Evolutionary conservation across 495 filamentous ascomycete species (phyloP).

Genomic region (Lasiosphaeria hispida): DNA sequence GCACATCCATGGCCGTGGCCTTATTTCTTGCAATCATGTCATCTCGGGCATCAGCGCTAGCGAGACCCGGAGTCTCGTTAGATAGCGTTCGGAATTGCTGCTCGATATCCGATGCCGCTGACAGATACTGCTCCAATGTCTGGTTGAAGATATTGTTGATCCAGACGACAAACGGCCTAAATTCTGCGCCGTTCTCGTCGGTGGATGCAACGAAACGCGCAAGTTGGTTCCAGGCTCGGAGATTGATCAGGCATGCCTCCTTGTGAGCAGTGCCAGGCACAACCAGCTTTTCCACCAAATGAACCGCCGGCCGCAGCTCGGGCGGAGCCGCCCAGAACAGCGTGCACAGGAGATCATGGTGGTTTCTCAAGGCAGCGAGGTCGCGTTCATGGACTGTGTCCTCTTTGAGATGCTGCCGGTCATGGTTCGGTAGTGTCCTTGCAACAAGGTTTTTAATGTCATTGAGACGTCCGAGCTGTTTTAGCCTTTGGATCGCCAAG

Average conservation of each 20-base stretch:
- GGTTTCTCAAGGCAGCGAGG: conserved; percentile 84
- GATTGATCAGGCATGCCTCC: conserved; percentile 79
- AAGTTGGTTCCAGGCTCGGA: conserved; percentile 78
- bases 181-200: conserved; percentile 47
- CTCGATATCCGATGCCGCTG: conserved; percentile 48
- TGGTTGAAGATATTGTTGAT: conserved; percentile 53
- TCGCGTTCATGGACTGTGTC: conserved; percentile 68
- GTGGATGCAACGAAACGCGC: conserved; percentile 70
- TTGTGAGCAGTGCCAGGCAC: conserved; percentile 74
- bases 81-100: conserved; percentile 45
- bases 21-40: conserved; percentile 44
- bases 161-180: conserved; percentile 68
- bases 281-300: conserved; percentile 75
- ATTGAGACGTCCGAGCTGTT: conserved; percentile 58
- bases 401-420: conserved; percentile 82
- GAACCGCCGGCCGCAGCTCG: conserved; percentile 63
- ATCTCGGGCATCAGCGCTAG: conserved; percentile 38
- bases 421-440: conserved; percentile 84
- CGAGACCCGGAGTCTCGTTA: conserved; percentile 34
- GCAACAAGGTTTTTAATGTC: conserved; percentile 74
- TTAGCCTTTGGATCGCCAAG: conserved; percentile 62
- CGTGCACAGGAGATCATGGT: conserved; percentile 87
- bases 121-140: conserved; percentile 48
- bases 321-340: conserved; percentile 83
- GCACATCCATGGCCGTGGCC: conserved; percentile 44